Evolutionary conservation across 108 stramenopile genomes (phyloP), one percentile per base, ranked within the genome.

Genomic region (Ochromonas danica): DNA sequence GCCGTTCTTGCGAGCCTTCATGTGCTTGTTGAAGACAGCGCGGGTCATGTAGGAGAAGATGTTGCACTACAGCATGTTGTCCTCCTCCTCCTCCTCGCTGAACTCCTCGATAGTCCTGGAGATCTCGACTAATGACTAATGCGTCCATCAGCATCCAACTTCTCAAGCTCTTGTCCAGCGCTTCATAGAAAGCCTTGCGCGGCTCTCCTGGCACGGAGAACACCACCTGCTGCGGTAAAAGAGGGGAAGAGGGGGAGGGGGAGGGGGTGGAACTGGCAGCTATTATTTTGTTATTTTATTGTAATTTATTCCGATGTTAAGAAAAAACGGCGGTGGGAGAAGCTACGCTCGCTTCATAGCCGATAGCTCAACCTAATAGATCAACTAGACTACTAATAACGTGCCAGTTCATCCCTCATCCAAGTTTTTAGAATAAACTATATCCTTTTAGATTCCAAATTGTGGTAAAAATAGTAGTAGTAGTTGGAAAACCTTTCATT

Each of bases 31-130:
- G n/a, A 75, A 60, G 10, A 75, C 72, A 6, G 72, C 51, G 40
- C 72, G 72, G 10, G 45, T 75, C 72, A 75, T 75, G n/a, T 27
- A 75, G 3, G 72, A 75, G 40, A 35, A 45, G 40, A 75, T 75
- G 40, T 75, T 75, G 40, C 72, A 75, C 14, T 42, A 10, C 14
- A 75, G 17, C 72, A 75, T 75, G 3, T 75, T 33, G 17, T n/a
- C n/a, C n/a, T 45, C 43, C 30, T 14, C 43, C 31, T 75, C 72
- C 38, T 39, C 10, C 3, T 75, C 72, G 28, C 14, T 42, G 31
- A 39, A 60, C 40, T 75, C 72, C 3, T 27, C 27, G 17, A 75
- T 45, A 31, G 6, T 75, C 72, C 38, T 45, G 17, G 72, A 33
- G 31, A 30, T 30, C 17, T 39, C 30, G 72, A 6, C 3, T 35